Evolutionary conservation across 345 rosid species (phyloP).

Genomic region (Eucalyptus cladocalyx): DNA sequence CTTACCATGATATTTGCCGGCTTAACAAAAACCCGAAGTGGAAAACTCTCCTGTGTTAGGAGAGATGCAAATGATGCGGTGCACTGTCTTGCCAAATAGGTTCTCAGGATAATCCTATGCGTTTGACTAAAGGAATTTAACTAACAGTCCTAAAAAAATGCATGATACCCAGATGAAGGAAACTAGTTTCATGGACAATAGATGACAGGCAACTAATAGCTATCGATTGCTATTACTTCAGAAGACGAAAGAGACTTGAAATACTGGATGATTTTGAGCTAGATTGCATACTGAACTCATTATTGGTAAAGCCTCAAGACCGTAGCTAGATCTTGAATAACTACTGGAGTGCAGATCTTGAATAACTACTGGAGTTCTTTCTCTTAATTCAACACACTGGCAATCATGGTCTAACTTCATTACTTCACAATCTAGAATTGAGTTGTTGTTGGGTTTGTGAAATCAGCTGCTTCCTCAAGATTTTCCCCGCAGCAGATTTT

Average conservation of each 20-base stretch:
- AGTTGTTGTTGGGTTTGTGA: conserved; percentile 15
- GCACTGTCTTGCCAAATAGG: not conserved
- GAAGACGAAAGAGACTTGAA: not conserved
- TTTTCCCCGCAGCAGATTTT: conserved; percentile 56
- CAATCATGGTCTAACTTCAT: not conserved
- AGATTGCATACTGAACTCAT: not conserved
- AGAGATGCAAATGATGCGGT: not conserved
- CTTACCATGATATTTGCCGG: not conserved
- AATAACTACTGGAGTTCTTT: not conserved
- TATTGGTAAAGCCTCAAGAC: not conserved
- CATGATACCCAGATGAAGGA: not conserved
- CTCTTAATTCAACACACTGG: not conserved
- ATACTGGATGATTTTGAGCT: not conserved
- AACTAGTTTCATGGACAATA: not conserved
- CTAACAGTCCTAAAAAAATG: not conserved
- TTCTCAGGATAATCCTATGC: not conserved
- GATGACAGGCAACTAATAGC: not conserved
- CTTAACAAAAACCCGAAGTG: not conserved
- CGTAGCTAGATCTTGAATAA: not conserved
- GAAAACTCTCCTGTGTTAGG: not conserved
- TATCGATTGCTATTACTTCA: not conserved
- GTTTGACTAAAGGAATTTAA: not conserved
- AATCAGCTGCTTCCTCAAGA: conserved; percentile 42
- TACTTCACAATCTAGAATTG: conserved; percentile 15
- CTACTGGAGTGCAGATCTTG: not conserved